Evolutionary conservation across 441 rosid species (phyloP).

Genomic region (Adansonia rubrostipa): DNA sequence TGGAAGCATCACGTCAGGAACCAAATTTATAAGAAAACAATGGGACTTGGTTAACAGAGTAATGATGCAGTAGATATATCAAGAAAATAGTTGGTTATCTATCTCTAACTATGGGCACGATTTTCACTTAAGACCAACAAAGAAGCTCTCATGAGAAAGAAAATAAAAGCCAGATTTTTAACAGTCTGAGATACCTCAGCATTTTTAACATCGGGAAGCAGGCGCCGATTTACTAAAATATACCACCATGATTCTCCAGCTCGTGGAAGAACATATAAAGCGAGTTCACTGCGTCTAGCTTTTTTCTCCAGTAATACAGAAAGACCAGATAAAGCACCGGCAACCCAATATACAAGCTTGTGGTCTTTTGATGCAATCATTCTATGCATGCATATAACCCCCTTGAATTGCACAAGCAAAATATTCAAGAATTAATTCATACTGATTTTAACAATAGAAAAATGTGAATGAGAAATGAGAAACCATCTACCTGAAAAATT

Average conservation of each 20-base stretch:
- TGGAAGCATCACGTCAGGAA: constrained; percentile 22
- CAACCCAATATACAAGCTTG: constrained; percentile 92
- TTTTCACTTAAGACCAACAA: constrained; percentile 10
- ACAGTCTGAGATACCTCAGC: constrained; percentile 66
- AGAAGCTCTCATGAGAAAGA: neutral
- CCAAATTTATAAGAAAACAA: neutral
- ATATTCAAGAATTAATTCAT: constrained; percentile 28
- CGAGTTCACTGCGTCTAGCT: constrained; percentile 92
- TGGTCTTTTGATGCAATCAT: constrained; percentile 83
- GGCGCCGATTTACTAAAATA: constrained; percentile 82
- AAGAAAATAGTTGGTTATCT: neutral
- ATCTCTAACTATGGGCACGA: neutral
- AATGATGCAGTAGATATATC: neutral
- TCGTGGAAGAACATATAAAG: constrained; percentile 93
- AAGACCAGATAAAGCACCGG: constrained; percentile 87
- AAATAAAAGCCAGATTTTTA: neutral
- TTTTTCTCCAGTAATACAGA: constrained; percentile 94
- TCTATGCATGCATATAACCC: constrained; percentile 85
- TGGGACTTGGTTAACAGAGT: neutral
- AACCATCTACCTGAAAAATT: constrained; percentile 78
- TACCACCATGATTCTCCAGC: constrained; percentile 98
- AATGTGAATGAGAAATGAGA: constrained; percentile 3
- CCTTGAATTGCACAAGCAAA: constrained; percentile 47
- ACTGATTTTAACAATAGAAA: constrained; percentile 13
- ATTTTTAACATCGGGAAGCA: constrained; percentile 84